Evolutionary conservation across 805 yeast genomes (phyloP), one percentile per base, ranked within the genome.

Genomic region (Crinitomyces ghanaensis): DNA sequence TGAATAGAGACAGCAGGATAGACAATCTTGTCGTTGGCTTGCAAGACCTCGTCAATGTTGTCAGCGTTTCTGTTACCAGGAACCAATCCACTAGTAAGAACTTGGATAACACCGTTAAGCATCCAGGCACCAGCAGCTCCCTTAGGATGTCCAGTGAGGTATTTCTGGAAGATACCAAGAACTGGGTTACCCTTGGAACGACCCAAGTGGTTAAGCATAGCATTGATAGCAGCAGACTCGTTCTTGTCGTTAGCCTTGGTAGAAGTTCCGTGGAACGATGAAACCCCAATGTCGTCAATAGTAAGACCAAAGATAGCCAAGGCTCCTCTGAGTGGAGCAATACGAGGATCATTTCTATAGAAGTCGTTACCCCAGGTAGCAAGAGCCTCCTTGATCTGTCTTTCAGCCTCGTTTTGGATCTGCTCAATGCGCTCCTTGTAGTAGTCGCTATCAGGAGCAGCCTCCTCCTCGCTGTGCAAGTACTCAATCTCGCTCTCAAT

Each of bases 41-140:
- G 84, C 56, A 91, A 68, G 15, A 68, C 55, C 53, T 74, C 68
- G 63, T 91, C 99, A 50, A 91, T 74, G 56, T 91, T 91, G 62
- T 91, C 99, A 44, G 98, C 98, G 54, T 91, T 93, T 63, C 96
- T 76, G 72, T 91, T 91, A 60, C 99, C 99, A 49, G 98, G 98
- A 49, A 91, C 94, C 51, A 86, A 54, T 62, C 98, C 97, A 51
- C 81, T 60, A 66, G 83, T 80, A 59, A 91, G 68, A 48, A 86
- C 77, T 68, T 91, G 99, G 48, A 91, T 66, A 37, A 84, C 95
- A 63, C 99, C 99, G 62, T 91, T 93, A 72, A 91, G 66, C 98
- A 91, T 91, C 98, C 98, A 91, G 38, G 99, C 97, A 72, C 96
- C 99, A 38, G 99, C 99, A 51, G 98, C 98, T 74, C 99, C 99